Percentiles rank a stretch among this genome's conserved stretches.
These are phyloP conservation scores for Arthroderma sp. DNA, from an alignment of 2,329 filamentous ascomycete species.

Conservation along the genomic window DNA sequence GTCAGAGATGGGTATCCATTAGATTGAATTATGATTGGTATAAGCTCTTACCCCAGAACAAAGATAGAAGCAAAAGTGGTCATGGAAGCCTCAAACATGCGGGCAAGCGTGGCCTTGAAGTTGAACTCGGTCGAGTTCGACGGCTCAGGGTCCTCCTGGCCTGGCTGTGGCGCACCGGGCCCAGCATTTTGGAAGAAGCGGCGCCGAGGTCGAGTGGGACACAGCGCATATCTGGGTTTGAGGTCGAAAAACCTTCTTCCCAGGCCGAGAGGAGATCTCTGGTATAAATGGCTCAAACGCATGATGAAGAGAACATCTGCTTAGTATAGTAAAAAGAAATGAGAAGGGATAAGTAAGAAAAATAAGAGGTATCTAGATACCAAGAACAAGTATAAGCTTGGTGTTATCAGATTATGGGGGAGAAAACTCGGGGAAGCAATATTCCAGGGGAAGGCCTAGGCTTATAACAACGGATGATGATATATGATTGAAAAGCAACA, in stretches of 20 bases:
- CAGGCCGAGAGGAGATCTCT: slow-evolving; percentile 1
- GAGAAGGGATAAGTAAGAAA: too few species aligned
- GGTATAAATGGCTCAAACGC: slow-evolving; percentile 4
- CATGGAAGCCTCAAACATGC: slow-evolving; percentile 60
- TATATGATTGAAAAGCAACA: too few species aligned
- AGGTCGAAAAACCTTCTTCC: slow-evolving; percentile 1
- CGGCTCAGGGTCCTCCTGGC: slow-evolving; percentile 14
- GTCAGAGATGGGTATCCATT: slow-evolving; percentile 7
- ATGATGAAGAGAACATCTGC: background rate
- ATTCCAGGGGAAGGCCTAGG: too few species aligned
- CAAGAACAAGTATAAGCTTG: too few species aligned
- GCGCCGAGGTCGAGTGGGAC: slow-evolving; percentile 3
- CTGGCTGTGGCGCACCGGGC: slow-evolving; percentile 7
- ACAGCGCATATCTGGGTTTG: slow-evolving; percentile 4
- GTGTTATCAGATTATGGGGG: too few species aligned
- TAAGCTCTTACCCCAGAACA: slow-evolving; percentile 42
- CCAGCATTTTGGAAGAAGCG: slow-evolving; percentile 10
- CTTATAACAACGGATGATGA: too few species aligned
- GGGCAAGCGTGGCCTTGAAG: slow-evolving; percentile 33
- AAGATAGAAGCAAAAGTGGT: slow-evolving; percentile 64
- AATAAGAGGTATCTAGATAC: too few species aligned
- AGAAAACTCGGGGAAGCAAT: too few species aligned
- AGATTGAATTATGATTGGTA: too few species aligned
- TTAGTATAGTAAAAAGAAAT: background rate
- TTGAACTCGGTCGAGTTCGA: slow-evolving; percentile 20